phyloP scores from a whole-genome alignment of 192 early-diverging fungal genomes.

The Backusella parvicylindrica region DNA sequence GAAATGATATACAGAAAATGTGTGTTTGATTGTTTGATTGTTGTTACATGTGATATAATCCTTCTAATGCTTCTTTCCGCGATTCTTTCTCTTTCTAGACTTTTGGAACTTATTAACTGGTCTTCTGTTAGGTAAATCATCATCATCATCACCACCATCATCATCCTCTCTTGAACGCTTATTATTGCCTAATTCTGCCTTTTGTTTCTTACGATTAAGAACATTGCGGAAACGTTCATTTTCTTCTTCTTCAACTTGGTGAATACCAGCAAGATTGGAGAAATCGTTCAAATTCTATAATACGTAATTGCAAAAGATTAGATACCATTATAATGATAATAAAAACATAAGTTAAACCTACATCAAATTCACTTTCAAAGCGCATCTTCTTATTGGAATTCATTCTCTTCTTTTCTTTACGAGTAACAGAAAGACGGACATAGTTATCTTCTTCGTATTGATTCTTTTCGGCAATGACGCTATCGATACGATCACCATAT shows the following conservation, averaged over 20 bases:
- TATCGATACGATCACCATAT: conserved; percentile 54
- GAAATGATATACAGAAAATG: not conserved
- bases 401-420: conserved; percentile 71
- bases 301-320: too few species aligned
- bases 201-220: conserved; percentile 39
- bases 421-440: conserved; percentile 64
- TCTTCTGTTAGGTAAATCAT: not conserved
- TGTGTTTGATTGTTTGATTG: not conserved
- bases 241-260: conserved; percentile 43
- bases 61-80: not conserved
- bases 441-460: conserved; percentile 91
- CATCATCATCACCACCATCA: not conserved
- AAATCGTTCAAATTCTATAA: conserved; percentile 56
- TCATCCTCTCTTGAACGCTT: conserved; percentile 7
- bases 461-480: conserved; percentile 57
- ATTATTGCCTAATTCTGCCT: conserved; percentile 33
- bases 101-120: not conserved
- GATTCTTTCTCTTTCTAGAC: not conserved
- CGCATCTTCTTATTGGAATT: conserved; percentile 51
- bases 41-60: not conserved
- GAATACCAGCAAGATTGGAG: conserved; percentile 44
- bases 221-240: conserved; percentile 46
- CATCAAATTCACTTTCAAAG: conserved; percentile 85
- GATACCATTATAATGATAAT: too few species aligned
- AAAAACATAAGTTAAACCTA: conserved; percentile 15